A percentile compares a stretch with the other conserved stretches of the same genome.
These are phyloP conservation scores for Prunus persica DNA, from an alignment of 306 rosid species.

Conservation along the genomic window DNA sequence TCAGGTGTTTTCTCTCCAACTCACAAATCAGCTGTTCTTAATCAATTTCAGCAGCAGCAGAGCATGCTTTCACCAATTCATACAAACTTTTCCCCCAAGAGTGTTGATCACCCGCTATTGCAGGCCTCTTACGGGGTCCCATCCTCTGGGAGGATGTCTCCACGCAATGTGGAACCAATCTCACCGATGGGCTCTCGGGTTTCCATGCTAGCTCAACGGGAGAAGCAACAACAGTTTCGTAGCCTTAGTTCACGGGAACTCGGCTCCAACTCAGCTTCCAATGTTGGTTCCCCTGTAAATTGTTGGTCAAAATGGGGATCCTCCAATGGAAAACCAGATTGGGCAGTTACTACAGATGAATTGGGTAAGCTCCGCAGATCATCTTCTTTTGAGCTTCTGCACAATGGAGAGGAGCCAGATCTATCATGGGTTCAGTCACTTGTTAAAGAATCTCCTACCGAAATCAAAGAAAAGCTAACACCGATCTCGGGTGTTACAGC, in stretches of 20 bases:
- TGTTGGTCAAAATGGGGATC: slow-evolving; percentile 92
- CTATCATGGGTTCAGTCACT: slow-evolving; percentile 97
- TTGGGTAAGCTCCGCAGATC: slow-evolving; percentile 73
- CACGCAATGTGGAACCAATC: slow-evolving; percentile 75
- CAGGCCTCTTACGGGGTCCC: slow-evolving; percentile 75
- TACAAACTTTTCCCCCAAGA: slow-evolving; percentile 68
- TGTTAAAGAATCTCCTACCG: slow-evolving; percentile 86
- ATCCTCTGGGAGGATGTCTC: slow-evolving; percentile 86
- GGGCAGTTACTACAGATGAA: slow-evolving; percentile 73
- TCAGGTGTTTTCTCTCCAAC: slow-evolving; percentile 82
- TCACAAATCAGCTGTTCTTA: slow-evolving; percentile 77
- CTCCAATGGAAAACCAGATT: slow-evolving; percentile 68
- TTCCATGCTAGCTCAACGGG: slow-evolving; percentile 75
- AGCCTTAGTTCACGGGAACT: slow-evolving; percentile 91
- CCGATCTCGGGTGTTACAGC: slow-evolving; percentile 36
- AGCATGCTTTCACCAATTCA: slow-evolving; percentile 75
- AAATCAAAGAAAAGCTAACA: slow-evolving; percentile 56
- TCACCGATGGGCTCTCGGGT: slow-evolving; percentile 76
- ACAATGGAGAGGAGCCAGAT: slow-evolving; percentile 92
- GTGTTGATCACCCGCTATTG: slow-evolving; percentile 61
- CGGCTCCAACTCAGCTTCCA: slow-evolving; percentile 57
- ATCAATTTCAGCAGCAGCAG: slow-evolving; percentile 94
- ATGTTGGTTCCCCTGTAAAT: slow-evolving; percentile 46
- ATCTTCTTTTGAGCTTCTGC: slow-evolving; percentile 79
- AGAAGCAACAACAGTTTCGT: slow-evolving; percentile 88